Conservation (phyloP, 2,329 filamentous ascomycete genomes). For the Trichoderma gracile region DNA sequence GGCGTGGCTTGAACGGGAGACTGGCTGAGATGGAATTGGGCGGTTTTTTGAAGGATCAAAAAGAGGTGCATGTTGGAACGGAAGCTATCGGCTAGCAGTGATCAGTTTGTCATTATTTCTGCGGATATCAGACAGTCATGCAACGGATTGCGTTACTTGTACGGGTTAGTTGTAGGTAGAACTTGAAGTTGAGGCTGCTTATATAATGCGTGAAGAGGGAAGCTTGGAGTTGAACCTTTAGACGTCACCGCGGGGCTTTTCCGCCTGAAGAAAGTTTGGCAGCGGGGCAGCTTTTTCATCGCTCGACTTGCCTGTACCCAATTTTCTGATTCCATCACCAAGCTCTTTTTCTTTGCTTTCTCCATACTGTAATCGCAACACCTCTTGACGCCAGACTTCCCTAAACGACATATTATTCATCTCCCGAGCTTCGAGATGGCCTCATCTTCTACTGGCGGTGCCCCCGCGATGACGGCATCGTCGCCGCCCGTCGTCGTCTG, state of each 20-base stretch:
- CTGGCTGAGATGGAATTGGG: background rate
- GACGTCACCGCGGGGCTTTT: slow-evolving; percentile 24
- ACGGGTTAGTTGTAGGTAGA: background rate
- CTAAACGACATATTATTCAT: background rate
- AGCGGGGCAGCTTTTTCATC: slow-evolving; percentile 25
- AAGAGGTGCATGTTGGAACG: slow-evolving; percentile 5
- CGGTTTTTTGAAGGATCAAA: background rate
- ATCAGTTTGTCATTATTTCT: background rate
- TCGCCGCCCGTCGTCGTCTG: slow-evolving; percentile 80
- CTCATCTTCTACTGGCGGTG: slow-evolving; percentile 37
- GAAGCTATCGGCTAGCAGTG: slow-evolving; percentile 8
- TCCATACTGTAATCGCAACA: slow-evolving; percentile 3
- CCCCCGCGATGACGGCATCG: slow-evolving; percentile 32
- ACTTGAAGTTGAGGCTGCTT: slow-evolving; percentile 2
- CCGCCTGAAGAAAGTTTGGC: background rate
- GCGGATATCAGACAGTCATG: background rate
- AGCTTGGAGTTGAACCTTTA: background rate
- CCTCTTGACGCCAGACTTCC: background rate
- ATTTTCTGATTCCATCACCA: slow-evolving; percentile 22
- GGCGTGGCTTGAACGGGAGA: background rate
- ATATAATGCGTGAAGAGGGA: slow-evolving; percentile 6
- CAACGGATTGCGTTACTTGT: background rate
- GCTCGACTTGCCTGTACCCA: slow-evolving; percentile 9
- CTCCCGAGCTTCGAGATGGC: slow-evolving; percentile 33
- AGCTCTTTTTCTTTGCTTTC: background rate